phyloP scores from a whole-genome alignment of 78 protist genomes.

The Speleostelium caveatum region DNA sequence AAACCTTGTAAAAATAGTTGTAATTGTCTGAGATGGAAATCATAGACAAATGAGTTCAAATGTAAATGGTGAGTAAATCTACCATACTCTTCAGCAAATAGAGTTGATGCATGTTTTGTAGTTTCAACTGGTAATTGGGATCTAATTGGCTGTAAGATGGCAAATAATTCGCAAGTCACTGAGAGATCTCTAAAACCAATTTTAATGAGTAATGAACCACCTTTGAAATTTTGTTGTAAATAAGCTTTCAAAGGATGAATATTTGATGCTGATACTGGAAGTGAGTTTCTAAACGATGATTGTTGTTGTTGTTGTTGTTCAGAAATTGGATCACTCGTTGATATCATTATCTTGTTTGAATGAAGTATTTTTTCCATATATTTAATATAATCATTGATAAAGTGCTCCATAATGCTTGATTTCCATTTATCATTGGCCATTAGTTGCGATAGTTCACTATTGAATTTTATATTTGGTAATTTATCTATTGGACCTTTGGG shows the following conservation, averaged over 20 bases:
- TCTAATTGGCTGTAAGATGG: conserved; percentile 39
- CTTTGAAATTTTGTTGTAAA: conserved; percentile 64
- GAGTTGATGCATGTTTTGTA: conserved; percentile 2
- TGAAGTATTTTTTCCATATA: conserved; percentile 69
- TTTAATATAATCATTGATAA: conserved; percentile 56
- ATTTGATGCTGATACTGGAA: neutral
- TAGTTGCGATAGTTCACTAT: neutral
- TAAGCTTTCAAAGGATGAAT: conserved; percentile 36
- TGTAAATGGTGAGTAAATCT: conserved; percentile 67
- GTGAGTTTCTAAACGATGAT: neutral
- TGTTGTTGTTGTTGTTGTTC: neutral
- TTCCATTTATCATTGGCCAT: conserved; percentile 17
- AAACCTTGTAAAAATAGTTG: conserved; percentile 24
- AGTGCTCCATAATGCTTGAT: conserved; percentile 33
- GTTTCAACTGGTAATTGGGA: neutral
- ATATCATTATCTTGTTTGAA: conserved; percentile 36
- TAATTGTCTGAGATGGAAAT: conserved; percentile 61
- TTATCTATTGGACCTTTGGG: conserved; percentile 47
- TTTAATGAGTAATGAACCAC: conserved; percentile 66
- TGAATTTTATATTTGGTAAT: conserved; percentile 2
- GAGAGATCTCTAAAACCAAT: conserved; percentile 72
- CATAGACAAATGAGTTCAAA: conserved; percentile 72
- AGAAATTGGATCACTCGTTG: conserved; percentile 23
- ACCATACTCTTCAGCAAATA: conserved; percentile 78
- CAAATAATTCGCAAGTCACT: conserved; percentile 69